Evolutionary conservation across 2,329 filamentous ascomycete species (phyloP).

Genomic region (Penicillium decumbens): DNA sequence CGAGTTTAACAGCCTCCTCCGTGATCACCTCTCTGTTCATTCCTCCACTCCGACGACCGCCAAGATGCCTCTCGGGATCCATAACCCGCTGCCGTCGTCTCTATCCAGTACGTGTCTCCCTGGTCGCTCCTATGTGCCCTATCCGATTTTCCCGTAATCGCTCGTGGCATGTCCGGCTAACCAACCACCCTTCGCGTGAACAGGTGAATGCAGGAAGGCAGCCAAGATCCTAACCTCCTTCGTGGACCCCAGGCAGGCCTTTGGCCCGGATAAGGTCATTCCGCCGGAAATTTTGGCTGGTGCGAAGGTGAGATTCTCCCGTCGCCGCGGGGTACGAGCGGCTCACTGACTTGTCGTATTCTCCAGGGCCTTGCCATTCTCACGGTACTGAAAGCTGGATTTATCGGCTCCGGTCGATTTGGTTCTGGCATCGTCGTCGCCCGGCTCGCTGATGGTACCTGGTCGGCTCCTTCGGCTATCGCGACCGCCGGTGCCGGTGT

Average conservation of each 20-base stretch:
- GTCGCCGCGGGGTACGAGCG: slow-evolving; percentile 3
- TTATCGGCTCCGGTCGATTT: slow-evolving; percentile 48
- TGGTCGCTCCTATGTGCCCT: slow-evolving; percentile 1
- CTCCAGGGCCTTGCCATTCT: slow-evolving; percentile 47
- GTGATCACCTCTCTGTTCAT: slow-evolving; percentile 4
- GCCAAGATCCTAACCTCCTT: slow-evolving; percentile 94
- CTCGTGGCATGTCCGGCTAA: slow-evolving; percentile 28
- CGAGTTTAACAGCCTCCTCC: slow-evolving; percentile 11
- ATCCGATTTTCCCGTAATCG: slow-evolving; percentile 32
- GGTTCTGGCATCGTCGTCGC: slow-evolving; percentile 49
- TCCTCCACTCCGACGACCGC: slow-evolving; percentile 7
- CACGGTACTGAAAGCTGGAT: slow-evolving; percentile 49
- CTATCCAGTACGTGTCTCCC: slow-evolving; percentile 42
- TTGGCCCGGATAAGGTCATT: slow-evolving; percentile 96
- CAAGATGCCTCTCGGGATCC: slow-evolving; percentile 44
- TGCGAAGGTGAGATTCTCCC: slow-evolving; percentile 66
- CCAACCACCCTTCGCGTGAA: slow-evolving; percentile 25
- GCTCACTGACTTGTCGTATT: slow-evolving; percentile 9
- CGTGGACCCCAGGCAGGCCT: slow-evolving; percentile 85
- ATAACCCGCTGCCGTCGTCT: slow-evolving; percentile 48
- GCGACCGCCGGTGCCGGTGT: slow-evolving; percentile 48
- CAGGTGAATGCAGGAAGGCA: slow-evolving; percentile 96
- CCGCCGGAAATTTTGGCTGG: slow-evolving; percentile 82
- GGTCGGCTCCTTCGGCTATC: slow-evolving; percentile 50
- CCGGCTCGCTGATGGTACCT: slow-evolving; percentile 46